Base-by-base conservation (phyloP, 306 rosid genomes). In the Lathyrus sativus region DNA sequence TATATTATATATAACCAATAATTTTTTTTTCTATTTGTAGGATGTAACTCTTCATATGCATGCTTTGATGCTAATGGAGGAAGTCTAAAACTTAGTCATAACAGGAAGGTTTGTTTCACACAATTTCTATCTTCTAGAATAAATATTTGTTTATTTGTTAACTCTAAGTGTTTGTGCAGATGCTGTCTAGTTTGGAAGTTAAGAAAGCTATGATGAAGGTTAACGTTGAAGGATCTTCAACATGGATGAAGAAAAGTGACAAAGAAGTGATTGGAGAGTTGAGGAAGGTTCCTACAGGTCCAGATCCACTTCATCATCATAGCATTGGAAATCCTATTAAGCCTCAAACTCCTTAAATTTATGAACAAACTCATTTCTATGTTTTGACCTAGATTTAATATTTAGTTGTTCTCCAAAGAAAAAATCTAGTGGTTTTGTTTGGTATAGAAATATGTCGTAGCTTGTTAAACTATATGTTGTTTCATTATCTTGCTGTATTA, bases 301-400 rank as follows among this genome's bases (percentile, higher is more conserved):
- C 95, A 55, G 89, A 88, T 55, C 95, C 95, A 0, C 62, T 88
- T 61, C 95, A 88, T 67, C 95, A 84, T 33, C 75, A 88, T 39
- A 62, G 8, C 19, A 85, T 84, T 14, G 85, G 78, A 18, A 65
- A 35, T 74, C 91, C 95, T 35, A 59, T 76, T 39, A 88, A 72
- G 74, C 89, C 89, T 67, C 69, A 69, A 58, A 75, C 79, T 24
- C 89, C 87, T 55, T 87, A 67, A 80, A 8, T 22, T 4, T 4
- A 46, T 3, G 19, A 67, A 63, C 2, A 42, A 42, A 44, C 50
- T 42, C 1, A 37, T 7, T 62, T 44, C 42, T 29, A 10, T 55
- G 37, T 61, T 41, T 61, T 37, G 46, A 4, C 41, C 37, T 67
- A 39, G 67, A 8, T 59, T 14, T 67, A 39, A 63, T 56, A 39